Evolutionary conservation across 257 asterid species (phyloP), one percentile per base, ranked within the genome.

Genomic region (Ophiorrhiza pumila): DNA sequence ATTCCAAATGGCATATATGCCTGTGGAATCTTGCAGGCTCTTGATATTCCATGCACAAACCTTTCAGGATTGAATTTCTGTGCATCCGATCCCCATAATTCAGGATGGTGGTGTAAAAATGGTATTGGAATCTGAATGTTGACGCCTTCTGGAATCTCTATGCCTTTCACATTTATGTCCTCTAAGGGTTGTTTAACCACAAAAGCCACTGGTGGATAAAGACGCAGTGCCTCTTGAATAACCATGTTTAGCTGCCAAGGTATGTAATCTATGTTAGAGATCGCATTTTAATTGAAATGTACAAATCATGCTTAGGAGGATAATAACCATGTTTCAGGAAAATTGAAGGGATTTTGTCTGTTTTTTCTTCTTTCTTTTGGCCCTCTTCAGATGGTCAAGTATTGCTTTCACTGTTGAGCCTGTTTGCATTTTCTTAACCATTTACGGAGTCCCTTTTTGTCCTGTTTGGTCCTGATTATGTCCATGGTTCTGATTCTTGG

Each of bases 1-100:
- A 80, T 53, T 29, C 96, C 96, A 53, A 90, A 92, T 23, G 93
- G 98, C 85, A 92, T 82, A 59, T 87, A 90, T 72, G 88, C 92
- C 67, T 84, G 87, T 45, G 92, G 91, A 65, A 80, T 76, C 79
- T 78, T 85, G 80, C 98, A 87, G 32, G 96, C 96, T 45, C 80
- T 82, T 18, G 82, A 69, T 22, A 72, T 74, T 29, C 96, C 97
- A 11, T 77, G 78, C 50, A 69, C 81, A 59, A 92, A 92, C 74
- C 98, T 82, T 58, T 85, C 89, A 23, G 96, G 96, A 56, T 85
- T 81, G 87, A 92, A 92, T 77, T 59, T 23, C 37, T 60, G 69
- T 0, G 78, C 80, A 57, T 92, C 89, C 14, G 73, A 32, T 63
- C 93, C 91, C 96, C 96, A 88, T 55, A 88, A 53, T 29, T 83